phyloP scores from a whole-genome alignment of 805 yeast species.

The Wickerhamiella azymoides region DNA sequence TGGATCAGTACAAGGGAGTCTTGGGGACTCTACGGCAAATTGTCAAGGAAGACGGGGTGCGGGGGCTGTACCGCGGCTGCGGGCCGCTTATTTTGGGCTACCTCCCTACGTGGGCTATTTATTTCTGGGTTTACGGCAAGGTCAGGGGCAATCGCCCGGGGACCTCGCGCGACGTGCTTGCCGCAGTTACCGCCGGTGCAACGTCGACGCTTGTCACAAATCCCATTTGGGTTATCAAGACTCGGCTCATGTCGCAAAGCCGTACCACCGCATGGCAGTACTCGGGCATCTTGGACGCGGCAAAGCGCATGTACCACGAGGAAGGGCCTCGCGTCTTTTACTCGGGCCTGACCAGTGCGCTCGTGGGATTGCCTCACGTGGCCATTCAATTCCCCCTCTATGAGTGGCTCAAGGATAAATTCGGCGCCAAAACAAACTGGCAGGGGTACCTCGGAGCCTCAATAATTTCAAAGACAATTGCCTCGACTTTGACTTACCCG shows the following conservation, averaged over 20 bases:
- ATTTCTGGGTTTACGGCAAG: constrained; percentile 75
- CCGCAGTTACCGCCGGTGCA: constrained; percentile 82
- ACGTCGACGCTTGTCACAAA: constrained; percentile 74
- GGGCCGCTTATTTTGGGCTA: constrained; percentile 90
- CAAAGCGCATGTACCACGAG: constrained; percentile 54
- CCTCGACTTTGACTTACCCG: constrained; percentile 81
- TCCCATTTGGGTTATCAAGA: constrained; percentile 91
- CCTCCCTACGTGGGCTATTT: constrained; percentile 95
- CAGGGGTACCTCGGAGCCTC: constrained; percentile 52
- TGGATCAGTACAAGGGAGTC: constrained; percentile 18
- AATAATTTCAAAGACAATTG: constrained; percentile 71
- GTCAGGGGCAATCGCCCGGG: constrained; percentile 3
- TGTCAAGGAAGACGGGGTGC: constrained; percentile 58
- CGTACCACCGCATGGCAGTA: constrained; percentile 34
- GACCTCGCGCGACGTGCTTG: constrained; percentile 18
- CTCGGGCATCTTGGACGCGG: constrained; percentile 72
- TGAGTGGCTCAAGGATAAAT: constrained; percentile 50
- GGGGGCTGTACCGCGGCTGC: constrained; percentile 79
- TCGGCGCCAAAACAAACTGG: constrained; percentile 8
- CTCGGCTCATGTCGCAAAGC: constrained; percentile 65
- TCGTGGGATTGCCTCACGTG: constrained; percentile 82
- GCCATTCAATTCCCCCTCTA: constrained; percentile 94
- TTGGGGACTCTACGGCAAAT: constrained; percentile 51
- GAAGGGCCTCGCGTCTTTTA: constrained; percentile 79
- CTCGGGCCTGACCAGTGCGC: constrained; percentile 79